These are phyloP conservation scores for Pelargonium cotyledonis DNA, from an alignment of 441 rosid species.

Conservation along the genomic window DNA sequence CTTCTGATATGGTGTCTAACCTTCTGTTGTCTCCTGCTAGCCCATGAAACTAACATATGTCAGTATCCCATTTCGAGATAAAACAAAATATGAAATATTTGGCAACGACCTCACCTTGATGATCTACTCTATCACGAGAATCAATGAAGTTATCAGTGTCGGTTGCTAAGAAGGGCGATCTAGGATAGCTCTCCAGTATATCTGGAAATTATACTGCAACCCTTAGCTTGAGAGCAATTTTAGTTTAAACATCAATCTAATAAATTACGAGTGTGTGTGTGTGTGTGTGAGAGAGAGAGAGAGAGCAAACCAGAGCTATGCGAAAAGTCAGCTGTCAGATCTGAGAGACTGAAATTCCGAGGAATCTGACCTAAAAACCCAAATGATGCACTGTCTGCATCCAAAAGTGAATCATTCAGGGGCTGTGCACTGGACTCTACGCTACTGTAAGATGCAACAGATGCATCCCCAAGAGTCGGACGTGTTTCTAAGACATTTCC, in stretches of 20 bases:
- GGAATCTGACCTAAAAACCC: conserved; percentile 81
- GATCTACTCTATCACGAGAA: conserved; percentile 69
- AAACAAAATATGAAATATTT: not conserved
- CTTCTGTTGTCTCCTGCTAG: conserved; percentile 61
- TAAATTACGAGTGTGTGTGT: too few relatives aligned
- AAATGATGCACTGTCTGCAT: conserved; percentile 59
- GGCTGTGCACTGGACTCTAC: conserved; percentile 72
- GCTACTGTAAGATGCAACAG: conserved; percentile 64
- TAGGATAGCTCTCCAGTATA: conserved; percentile 70
- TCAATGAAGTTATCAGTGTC: conserved; percentile 63
- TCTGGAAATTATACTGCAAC: conserved; percentile 32
- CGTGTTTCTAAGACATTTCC: conserved; percentile 59
- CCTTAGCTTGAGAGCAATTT: not conserved
- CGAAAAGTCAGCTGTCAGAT: conserved; percentile 76
- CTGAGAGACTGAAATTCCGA: conserved; percentile 83
- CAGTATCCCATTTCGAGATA: conserved; percentile 10
- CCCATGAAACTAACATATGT: conserved; percentile 15
- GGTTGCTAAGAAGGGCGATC: conserved; percentile 74
- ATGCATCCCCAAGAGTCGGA: conserved; percentile 53
- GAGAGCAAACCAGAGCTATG: conserved; percentile 76
- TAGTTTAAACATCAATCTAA: too few relatives aligned
- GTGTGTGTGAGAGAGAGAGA: too few relatives aligned
- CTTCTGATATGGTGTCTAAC: conserved; percentile 82
- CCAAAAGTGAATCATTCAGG: conserved; percentile 56
- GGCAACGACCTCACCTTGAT: conserved; percentile 45